Evolutionary conservation across 805 yeast species (phyloP), one percentile per base, ranked within the genome.

Genomic region (Lipomyces yamadae): DNA sequence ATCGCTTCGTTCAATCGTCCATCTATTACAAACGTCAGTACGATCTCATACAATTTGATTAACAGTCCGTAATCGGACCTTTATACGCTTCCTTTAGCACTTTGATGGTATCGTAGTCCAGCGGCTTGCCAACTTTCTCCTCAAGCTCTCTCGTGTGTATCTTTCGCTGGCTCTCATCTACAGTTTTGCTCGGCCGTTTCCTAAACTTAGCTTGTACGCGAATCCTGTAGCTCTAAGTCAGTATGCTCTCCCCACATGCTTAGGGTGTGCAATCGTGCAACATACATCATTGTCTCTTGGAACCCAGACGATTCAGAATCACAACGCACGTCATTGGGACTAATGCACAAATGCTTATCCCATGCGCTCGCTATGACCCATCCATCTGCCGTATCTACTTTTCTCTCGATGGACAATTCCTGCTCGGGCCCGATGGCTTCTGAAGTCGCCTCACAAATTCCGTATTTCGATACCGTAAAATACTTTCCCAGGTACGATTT

Each of bases 1-100:
- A 80, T 59, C 32, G 80, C 81, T 67, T 80, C 82, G 63, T 80
- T 78, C 24, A 80, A 59, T 18, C 72, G 73, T 0, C 82, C 82
- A 1, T 71, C 74, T 56, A 42, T 48, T 34, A 10, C 11, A 42
- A 50, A 18, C 52, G 11, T 24, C 29, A 55, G 24, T 7, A 10
- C 32, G 34, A 50, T 29, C 34, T 29, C 24, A 24, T 24, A 24
- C 24, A 24, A 24, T 24, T 24, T 32, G 15, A 52, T 34, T 42
- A 8, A 11, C 18, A 29, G 10, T 13, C 15, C 10, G 4, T 1
- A 30, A 3, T 54, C 64, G 3, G n/a, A 70, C 73, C 71, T 62
- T 70, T 73, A 59, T 62, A 70, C 4, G 74, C 78, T 59, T 13
- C 67, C 62, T 70, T 75, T 59, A 72, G 72, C 45, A 1, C 62